A percentile compares a stretch with the other conserved stretches of the same genome.
Evolutionary conservation across 352 stramenopile genomes (phyloP).

Genomic region (Pythium rishiriense): DNA sequence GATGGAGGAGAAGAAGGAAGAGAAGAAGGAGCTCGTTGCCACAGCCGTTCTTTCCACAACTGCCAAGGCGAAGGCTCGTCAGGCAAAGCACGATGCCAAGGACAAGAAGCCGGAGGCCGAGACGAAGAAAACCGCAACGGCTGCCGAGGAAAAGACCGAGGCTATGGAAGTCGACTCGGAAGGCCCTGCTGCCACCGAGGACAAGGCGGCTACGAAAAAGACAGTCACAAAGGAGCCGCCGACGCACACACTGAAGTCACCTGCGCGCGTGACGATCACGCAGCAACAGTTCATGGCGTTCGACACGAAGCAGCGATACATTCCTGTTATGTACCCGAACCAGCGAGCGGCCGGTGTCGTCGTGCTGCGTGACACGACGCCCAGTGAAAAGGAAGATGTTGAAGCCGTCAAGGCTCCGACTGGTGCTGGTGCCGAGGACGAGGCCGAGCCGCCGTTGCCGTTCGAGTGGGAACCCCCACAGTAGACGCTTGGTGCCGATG

Average conservation of each 20-base stretch:
- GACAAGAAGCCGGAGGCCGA: constrained; percentile 58
- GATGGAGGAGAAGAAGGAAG: constrained; percentile 98
- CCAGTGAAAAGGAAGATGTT: constrained; percentile 93
- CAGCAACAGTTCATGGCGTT: constrained; percentile 92
- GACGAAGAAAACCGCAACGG: constrained; percentile 9
- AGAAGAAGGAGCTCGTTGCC: constrained; percentile 98
- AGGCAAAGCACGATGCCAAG: constrained; percentile 92
- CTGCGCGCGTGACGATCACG: constrained; percentile 91
- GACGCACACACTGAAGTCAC: constrained; percentile 93
- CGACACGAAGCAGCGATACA: constrained; percentile 92
- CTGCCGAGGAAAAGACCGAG: constrained; percentile 55
- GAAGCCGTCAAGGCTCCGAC: constrained; percentile 92
- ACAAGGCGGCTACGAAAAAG: constrained; percentile 67
- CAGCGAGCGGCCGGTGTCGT: constrained; percentile 91
- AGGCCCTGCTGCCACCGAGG: constrained; percentile 27
- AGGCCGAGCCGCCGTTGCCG: constrained; percentile 93
- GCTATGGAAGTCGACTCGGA: constrained; percentile 80
- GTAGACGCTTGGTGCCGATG: constrained; percentile 36
- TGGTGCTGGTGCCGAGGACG: constrained; percentile 89
- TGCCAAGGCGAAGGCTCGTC: constrained; percentile 94
- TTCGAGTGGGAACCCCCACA: constrained; percentile 95
- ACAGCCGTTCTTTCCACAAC: constrained; percentile 98
- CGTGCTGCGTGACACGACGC: constrained; percentile 94
- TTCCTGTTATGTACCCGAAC: constrained; percentile 67
- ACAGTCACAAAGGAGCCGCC: constrained; percentile 92